These are phyloP conservation scores for Gloeostereum incarnatum DNA, from an alignment of 768 basidiomycete genomes.

Conservation along the genomic window DNA sequence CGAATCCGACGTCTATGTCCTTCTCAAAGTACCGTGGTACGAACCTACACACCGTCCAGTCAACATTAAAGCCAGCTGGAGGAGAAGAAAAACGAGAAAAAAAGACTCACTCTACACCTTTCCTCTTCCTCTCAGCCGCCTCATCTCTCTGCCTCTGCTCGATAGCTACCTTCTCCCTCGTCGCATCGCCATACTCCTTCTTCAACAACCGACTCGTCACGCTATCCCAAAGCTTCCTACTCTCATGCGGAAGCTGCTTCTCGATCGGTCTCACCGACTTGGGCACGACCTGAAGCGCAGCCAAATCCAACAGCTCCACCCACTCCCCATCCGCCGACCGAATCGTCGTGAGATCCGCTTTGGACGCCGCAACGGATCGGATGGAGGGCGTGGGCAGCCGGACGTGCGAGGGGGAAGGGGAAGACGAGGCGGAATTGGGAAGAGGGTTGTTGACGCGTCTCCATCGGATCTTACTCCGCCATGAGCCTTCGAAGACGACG, in stretches of 20 bases:
- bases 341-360: conserved; percentile 26
- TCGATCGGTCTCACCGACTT: conserved; percentile 80
- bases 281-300: conserved; percentile 59
- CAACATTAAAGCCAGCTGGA: conserved; percentile 2
- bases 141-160: conserved; percentile 92
- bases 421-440: conserved; percentile 26
- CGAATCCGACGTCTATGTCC: conserved; percentile 56
- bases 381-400: conserved; percentile 27
- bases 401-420: conserved; percentile 36
- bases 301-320: conserved; percentile 67
- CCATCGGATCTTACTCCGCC: conserved; percentile 81
- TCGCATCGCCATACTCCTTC: conserved; percentile 90
- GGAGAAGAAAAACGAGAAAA: conserved; percentile 1
- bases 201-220: conserved; percentile 66
- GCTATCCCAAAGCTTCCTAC: conserved; percentile 78
- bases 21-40: conserved; percentile 69
- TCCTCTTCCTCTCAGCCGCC: conserved; percentile 79
- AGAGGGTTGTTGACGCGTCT: conserved; percentile 43
- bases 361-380: conserved; percentile 31
- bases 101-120: conserved; percentile 61
- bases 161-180: conserved; percentile 81
- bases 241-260: conserved; percentile 74
- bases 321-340: conserved; percentile 50
- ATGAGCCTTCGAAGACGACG: conserved; percentile 81
- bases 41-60: conserved; percentile 36